Conservation (phyloP, 2,329 filamentous ascomycete genomes). For the Fusarium sp. region DNA sequence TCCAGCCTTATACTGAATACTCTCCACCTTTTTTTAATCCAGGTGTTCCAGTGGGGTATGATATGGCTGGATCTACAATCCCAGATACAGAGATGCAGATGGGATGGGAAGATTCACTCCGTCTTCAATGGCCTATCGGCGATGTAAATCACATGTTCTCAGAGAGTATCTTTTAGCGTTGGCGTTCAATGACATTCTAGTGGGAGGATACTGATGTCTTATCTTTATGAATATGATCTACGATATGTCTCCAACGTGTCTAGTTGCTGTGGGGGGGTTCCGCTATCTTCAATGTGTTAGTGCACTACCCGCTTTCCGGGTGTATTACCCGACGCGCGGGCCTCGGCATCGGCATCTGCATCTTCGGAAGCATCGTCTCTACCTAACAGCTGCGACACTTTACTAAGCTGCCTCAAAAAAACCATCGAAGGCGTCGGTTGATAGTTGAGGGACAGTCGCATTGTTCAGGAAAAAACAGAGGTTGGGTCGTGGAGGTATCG, state of each 20-base stretch:
- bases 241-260: too few relatives aligned
- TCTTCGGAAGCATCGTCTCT: too few relatives aligned
- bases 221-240: too few relatives aligned
- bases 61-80: not conserved
- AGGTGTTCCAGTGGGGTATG: not conserved
- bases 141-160: constrained; percentile 41
- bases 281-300: too few relatives aligned
- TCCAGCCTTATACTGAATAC: constrained; percentile 12
- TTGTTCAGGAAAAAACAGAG: too few relatives aligned
- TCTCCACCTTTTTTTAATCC: constrained; percentile 19
- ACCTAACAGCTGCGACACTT: too few relatives aligned
- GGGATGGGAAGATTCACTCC: constrained; percentile 33
- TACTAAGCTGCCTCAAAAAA: too few relatives aligned
- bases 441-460: too few relatives aligned
- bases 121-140: constrained; percentile 33
- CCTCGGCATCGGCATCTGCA: not conserved
- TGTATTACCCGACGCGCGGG: constrained; percentile 5
- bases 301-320: not conserved
- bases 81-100: constrained; percentile 35
- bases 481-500: too few relatives aligned
- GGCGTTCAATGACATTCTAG: not conserved
- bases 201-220: not conserved
- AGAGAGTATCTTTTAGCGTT: constrained; percentile 29
- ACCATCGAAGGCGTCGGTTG: too few relatives aligned
- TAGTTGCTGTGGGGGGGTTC: too few relatives aligned